These are phyloP conservation scores for Sclerotinia trifoliorum DNA, from an alignment of 2,329 filamentous ascomycete genomes.

Conservation along the genomic window DNA sequence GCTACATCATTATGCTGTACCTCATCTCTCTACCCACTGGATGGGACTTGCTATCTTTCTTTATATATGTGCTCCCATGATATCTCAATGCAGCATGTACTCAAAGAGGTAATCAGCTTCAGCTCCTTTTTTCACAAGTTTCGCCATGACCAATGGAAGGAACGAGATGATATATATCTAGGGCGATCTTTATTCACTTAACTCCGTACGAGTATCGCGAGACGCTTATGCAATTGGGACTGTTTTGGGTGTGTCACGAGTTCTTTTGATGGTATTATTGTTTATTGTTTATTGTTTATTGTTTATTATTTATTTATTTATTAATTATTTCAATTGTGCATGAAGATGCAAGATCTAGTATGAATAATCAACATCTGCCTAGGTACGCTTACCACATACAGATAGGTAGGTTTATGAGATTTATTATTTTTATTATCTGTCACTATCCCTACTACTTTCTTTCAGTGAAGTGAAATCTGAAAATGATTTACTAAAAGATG, in stretches of 20 bases:
- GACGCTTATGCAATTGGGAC: constrained; percentile 15
- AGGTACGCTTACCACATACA: not conserved
- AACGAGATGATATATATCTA: not conserved
- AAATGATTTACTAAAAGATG: not conserved
- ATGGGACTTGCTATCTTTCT: constrained; percentile 16
- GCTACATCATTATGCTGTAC: constrained; percentile 13
- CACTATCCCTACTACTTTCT: not conserved
- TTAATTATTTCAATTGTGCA: not conserved
- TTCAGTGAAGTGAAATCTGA: too few species aligned
- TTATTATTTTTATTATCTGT: not conserved
- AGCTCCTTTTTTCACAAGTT: constrained; percentile 1
- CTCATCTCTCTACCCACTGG: constrained; percentile 19
- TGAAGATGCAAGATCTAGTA: constrained; percentile 1
- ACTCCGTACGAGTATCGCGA: constrained; percentile 6
- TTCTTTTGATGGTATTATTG: not conserved
- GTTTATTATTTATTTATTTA: too few species aligned
- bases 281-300: too few species aligned
- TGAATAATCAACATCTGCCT: not conserved
- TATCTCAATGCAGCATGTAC: constrained; percentile 8
- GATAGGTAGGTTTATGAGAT: not conserved
- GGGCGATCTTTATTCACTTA: not conserved
- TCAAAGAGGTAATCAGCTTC: constrained; percentile 19
- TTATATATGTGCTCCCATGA: constrained; percentile 22
- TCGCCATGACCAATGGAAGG: constrained; percentile 6
- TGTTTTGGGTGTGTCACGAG: constrained; percentile 14